Percentiles rank a stretch among this genome's conserved stretches.
Conservation (phyloP, 2,329 filamentous ascomycete species). For the Talaromyces sp. region DNA sequence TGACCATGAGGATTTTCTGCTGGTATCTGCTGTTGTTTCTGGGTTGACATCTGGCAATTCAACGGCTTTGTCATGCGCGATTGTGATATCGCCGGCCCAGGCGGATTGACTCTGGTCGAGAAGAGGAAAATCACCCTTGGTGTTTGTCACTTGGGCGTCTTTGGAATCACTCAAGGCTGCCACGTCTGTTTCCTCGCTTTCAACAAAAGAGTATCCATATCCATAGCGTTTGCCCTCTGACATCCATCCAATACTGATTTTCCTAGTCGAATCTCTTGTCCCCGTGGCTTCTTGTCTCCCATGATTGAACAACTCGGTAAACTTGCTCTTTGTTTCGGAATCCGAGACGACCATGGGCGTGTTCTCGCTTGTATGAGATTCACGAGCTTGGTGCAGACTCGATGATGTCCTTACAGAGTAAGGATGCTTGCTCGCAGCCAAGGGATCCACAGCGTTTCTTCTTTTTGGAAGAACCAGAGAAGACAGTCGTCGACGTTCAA, state of each 20-base stretch:
- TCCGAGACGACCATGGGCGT: background rate
- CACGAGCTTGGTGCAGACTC: background rate
- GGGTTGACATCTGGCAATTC: background rate
- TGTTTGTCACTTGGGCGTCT: background rate
- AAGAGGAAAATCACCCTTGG: background rate
- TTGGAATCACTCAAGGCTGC: background rate
- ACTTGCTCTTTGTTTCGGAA: constrained; percentile 22
- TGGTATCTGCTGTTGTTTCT: background rate
- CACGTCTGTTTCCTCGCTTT: constrained; percentile 16
- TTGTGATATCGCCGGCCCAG: background rate
- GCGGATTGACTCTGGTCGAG: background rate
- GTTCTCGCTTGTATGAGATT: background rate
- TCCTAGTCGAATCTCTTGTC: constrained; percentile 19
- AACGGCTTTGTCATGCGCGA: background rate
- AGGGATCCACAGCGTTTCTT: background rate
- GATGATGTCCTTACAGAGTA: background rate
- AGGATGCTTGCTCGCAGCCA: background rate
- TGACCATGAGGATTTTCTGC: constrained; percentile 13
- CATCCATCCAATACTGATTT: constrained; percentile 39
- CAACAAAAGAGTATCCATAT: constrained; percentile 35
- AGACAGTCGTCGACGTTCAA: background rate
- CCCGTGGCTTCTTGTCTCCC: background rate
- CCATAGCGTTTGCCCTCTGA: constrained; percentile 36
- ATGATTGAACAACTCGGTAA: constrained; percentile 28
- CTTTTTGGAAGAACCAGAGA: constrained; percentile 6